Conservation (phyloP, 768 basidiomycete genomes). For the Trametes elegans region DNA sequence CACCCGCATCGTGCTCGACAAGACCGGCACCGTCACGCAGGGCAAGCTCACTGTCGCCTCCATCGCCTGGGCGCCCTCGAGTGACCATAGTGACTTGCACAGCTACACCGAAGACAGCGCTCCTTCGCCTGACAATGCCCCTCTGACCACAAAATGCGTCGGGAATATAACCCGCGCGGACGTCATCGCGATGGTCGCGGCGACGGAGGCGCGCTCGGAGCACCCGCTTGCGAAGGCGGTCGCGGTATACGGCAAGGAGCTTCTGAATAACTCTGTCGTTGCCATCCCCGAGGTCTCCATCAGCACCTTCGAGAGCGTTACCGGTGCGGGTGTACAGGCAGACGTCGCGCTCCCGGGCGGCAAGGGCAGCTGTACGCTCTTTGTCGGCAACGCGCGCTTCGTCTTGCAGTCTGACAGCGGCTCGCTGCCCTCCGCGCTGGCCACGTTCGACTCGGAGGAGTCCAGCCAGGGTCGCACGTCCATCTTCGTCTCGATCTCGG, state of each 20-base stretch:
- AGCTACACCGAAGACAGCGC: constrained; percentile 1
- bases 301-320: constrained; percentile 79
- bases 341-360: constrained; percentile 51
- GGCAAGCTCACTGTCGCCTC: constrained; percentile 87
- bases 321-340: constrained; percentile 87
- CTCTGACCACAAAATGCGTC: constrained; percentile 40
- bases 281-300: constrained; percentile 53
- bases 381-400: constrained; percentile 77
- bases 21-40: constrained; percentile 95
- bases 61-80: constrained; percentile 66
- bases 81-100: constrained; percentile 29
- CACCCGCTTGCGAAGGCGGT: constrained; percentile 96
- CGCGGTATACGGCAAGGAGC: constrained; percentile 73
- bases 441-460: constrained; percentile 68
- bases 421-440: constrained; percentile 57
- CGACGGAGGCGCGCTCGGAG: constrained; percentile 89
- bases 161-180: constrained; percentile 63
- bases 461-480: constrained; percentile 75
- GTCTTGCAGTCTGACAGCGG: constrained; percentile 52
- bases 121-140: constrained; percentile 16
- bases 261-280: constrained; percentile 42
- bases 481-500: constrained; percentile 75
- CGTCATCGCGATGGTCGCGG: constrained; percentile 78
- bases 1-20: constrained; percentile 85
- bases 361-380: constrained; percentile 47